phyloP scores from a whole-genome alignment of 140 eudicot species.

The Eryngium alpinum region DNA sequence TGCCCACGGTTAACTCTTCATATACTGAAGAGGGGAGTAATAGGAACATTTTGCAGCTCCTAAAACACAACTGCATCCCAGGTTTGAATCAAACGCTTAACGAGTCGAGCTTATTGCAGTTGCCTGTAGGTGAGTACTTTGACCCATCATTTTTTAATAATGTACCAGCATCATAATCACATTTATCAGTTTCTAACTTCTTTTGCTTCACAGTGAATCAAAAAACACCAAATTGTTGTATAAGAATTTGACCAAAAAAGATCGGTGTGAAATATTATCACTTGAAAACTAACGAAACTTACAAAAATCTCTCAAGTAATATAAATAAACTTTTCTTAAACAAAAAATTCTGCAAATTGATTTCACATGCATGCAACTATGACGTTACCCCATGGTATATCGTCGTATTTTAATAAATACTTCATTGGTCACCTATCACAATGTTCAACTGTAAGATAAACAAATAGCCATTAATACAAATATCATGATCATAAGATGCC shows the following conservation, averaged over 20 bases:
- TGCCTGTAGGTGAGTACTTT: conserved; percentile 30
- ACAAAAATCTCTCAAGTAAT: too few species aligned
- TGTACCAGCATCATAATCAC: neutral
- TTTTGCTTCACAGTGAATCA: neutral
- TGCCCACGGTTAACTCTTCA: conserved; percentile 15
- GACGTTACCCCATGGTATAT: neutral
- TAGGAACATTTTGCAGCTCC: conserved; percentile 4
- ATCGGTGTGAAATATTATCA: too few species aligned
- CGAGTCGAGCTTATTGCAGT: conserved; percentile 23
- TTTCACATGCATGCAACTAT: neutral
- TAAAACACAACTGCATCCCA: conserved; percentile 21
- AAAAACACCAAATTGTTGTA: neutral
- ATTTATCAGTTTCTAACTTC: neutral
- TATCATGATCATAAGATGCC: neutral
- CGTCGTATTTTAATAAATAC: neutral
- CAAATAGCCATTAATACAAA: neutral
- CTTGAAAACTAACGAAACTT: too few species aligned
- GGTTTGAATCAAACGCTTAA: conserved; percentile 14
- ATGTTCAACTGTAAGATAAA: neutral
- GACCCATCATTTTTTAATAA: neutral
- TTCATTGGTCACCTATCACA: neutral
- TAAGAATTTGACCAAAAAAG: neutral
- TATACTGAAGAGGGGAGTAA: conserved; percentile 21
- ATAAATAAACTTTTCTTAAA: too few species aligned
- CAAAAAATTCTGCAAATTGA: too few species aligned